These are phyloP conservation scores for Vanderwaltozyma polyspora DNA, from an alignment of 805 yeast species.

Conservation along the genomic window DNA sequence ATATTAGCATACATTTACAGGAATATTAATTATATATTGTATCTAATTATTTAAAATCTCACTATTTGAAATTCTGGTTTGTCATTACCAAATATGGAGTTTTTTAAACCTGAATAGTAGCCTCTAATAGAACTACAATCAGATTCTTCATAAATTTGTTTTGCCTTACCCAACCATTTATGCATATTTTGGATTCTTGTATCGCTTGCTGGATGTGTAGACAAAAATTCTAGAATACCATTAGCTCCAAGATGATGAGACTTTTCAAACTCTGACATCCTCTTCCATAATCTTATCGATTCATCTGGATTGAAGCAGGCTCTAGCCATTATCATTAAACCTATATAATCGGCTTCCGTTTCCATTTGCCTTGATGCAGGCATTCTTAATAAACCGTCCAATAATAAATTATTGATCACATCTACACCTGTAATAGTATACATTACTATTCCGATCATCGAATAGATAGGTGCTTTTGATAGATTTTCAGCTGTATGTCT, in stretches of 20 bases:
- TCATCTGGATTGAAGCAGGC: constrained; percentile 78
- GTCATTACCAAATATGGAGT: constrained; percentile 4
- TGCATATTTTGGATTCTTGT: constrained; percentile 58
- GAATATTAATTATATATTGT: no score
- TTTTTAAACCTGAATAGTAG: constrained; percentile 14
- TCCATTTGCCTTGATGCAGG: constrained; percentile 93
- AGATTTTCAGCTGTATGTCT: constrained; percentile 81
- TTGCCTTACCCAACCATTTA: constrained; percentile 52
- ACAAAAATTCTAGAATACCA: constrained; percentile 46
- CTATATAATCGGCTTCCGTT: constrained; percentile 91
- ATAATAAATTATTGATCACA: constrained; percentile 40
- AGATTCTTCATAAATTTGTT: constrained; percentile 19
- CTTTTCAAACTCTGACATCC: constrained; percentile 54
- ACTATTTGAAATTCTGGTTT: neutral
- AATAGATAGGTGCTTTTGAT: constrained; percentile 64
- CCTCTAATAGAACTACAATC: constrained; percentile 16
- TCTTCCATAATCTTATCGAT: constrained; percentile 67
- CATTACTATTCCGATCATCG: constrained; percentile 39
- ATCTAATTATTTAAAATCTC: no score
- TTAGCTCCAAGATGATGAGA: constrained; percentile 17
- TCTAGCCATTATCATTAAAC: constrained; percentile 79
- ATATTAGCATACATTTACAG: neutral
- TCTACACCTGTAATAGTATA: constrained; percentile 54
- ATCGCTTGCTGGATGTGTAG: constrained; percentile 84
- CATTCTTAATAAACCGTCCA: constrained; percentile 48